Base-by-base conservation (phyloP, 805 yeast genomes). In the Wickerhamomyces silvicola region DNA sequence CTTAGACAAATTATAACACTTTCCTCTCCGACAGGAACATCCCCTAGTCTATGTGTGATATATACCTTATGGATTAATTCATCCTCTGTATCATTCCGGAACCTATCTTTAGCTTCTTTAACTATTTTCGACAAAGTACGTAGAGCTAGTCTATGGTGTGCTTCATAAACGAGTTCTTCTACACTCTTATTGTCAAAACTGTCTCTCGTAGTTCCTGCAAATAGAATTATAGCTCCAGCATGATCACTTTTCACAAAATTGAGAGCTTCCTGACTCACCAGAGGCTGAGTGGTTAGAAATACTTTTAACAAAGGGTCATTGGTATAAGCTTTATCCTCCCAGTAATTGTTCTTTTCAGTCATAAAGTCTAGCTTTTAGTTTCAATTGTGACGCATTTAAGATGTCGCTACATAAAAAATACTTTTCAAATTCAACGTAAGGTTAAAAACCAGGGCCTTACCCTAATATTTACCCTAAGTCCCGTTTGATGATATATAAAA, bases 181-280 rank as follows among this genome's bases (percentile, higher is more conserved):
- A 71, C 78, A 7, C 37, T 45, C 31, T 65, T 64, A 11, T 59
- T 61, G 14, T 60, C 65, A 42, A 68, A 62, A 14, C 50, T 50
- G 42, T 66, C 65, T 33, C 76, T 50, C 7, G 78, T 71, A 9
- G 66, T 66, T 1, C 78, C 78, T 5, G 66, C 69, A 51, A 71
- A 71, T 27, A 59, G 54, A 5, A 70, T 62, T 4, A 68, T 58
- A 0, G 75, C 76, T 1, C 78, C 77, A 0, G 74, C 67, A 16
- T 46, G 36, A 3, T 64, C 61, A 12, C 56, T 40, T 33, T 60
- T 60, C n/a, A 64, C 74, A 47, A 64, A 68, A 5, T 58, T 50
- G 8, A 62, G 30, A 6, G 52, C 50, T 8, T 44, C 45, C 6
- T 18, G 23, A 2, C 50, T 17, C 9, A 41, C 30, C 12, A 62